Base-by-base conservation (phyloP, 2,329 filamentous ascomycete genomes). In the Lithohypha guttulata region DNA sequence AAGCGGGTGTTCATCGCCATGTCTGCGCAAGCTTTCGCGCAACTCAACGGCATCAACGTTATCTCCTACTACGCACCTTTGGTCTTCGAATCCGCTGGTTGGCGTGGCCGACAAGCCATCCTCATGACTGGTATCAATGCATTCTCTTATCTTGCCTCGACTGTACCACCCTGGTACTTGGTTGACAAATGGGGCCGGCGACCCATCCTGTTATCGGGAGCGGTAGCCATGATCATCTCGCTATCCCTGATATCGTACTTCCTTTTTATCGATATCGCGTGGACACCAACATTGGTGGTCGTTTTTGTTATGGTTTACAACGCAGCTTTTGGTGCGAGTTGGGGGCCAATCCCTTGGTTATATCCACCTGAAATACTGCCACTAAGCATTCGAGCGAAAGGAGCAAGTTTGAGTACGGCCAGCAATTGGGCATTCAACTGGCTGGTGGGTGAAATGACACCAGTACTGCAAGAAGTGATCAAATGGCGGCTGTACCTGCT, bases 401-500 rank as follows among this genome's bases (percentile, higher is more conserved):
- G 91, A 45, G 89, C 91, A 39, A 94, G 86, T 71, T 64, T 98
- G 58, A 95, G 89, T 44, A 96, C 91, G 2, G 91, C 91, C 13
- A 80, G 87, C 21, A 98, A 98, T 58, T 98, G 91, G 91, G 86
- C 89, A 1, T 94, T 91, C 63, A 98, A 98, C 63, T 98, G 86
- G 83, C 69, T 96, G 18, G 91, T 96, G 3, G 91, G 91, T 50
- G 84, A 93, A 61, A 75, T 96, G 70, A 98, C 91, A 0, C 91
- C 91, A 2, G 78, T 96, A 39, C 68, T 96, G 43, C 89, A 98
- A 59, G 84, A 91, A 53, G 77, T 73, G 63, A 96, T 98, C 53
- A 76, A 81, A 53, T 98, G 91, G 91, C 77, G 91, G 22, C 68
- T 96, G 44, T 98, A 98, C 55, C 72, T 98, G 33, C 70, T 98